Evolutionary conservation across 2,329 filamentous ascomycete genomes (phyloP).

Genomic region (Colletotrichum kahawae): DNA sequence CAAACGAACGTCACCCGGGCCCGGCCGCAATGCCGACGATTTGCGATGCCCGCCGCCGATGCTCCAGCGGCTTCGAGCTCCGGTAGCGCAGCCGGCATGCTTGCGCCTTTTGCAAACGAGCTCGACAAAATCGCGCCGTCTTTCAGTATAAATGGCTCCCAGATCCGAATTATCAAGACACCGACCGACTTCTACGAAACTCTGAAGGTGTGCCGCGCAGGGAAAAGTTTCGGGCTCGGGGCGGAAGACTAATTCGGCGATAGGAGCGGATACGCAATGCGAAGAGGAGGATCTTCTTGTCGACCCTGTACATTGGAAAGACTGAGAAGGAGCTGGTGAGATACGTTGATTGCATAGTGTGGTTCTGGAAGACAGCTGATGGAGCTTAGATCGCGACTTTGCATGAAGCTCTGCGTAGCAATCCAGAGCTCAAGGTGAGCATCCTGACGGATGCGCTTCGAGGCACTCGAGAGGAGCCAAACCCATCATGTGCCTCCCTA

Average conservation of each 20-base stretch:
- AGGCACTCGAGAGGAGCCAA: conserved; percentile 87
- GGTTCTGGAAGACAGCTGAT: neutral
- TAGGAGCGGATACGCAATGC: conserved; percentile 83
- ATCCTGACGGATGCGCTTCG: conserved; percentile 91
- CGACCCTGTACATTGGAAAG: conserved; percentile 96
- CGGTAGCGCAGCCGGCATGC: conserved; percentile 40
- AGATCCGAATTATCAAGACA: conserved; percentile 79
- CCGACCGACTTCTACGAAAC: conserved; percentile 91
- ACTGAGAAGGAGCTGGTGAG: conserved; percentile 83
- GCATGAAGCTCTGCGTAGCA: conserved; percentile 73
- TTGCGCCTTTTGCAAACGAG: conserved; percentile 68
- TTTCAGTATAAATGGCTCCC: conserved; percentile 82
- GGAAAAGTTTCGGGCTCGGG: neutral
- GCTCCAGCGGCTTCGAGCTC: conserved; percentile 24
- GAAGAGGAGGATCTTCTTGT: conserved; percentile 82
- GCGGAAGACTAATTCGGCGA: neutral
- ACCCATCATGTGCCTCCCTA: conserved; percentile 86
- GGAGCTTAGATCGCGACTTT: conserved; percentile 71
- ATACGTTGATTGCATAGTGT: neutral
- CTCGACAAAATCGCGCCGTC: conserved; percentile 89
- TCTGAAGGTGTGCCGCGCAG: conserved; percentile 70
- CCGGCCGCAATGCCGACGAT: conserved; percentile 21
- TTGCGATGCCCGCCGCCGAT: conserved; percentile 19
- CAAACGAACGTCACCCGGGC: conserved; percentile 2
- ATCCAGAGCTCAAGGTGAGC: conserved; percentile 79